These are phyloP conservation scores for Eucalyptus sp. DNA, from an alignment of 345 rosid genomes.

Conservation along the genomic window DNA sequence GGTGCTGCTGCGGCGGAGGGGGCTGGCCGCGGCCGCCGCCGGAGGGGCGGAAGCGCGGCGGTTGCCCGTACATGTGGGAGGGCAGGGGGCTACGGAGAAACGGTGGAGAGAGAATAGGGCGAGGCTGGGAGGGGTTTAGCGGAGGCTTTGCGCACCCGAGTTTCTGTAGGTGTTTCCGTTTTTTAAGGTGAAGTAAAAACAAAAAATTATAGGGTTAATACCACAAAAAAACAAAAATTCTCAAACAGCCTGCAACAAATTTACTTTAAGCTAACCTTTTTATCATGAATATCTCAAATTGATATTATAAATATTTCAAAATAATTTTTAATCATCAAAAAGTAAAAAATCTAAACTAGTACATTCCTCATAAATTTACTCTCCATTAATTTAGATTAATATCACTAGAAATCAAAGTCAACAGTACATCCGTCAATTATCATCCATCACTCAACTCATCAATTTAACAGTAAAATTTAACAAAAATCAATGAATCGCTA, in stretches of 20 bases:
- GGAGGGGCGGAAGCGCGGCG: not conserved
- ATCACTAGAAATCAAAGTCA: too few relatives aligned
- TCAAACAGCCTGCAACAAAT: too few relatives aligned
- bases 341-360: rapidly evolving
- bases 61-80: slow-evolving; percentile 9
- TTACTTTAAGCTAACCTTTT: too few relatives aligned
- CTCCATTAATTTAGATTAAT: too few relatives aligned
- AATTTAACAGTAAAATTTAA: rapidly evolving
- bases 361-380: rapidly evolving
- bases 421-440: rapidly evolving
- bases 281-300: too few relatives aligned
- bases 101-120: rapidly evolving
- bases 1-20: not conserved
- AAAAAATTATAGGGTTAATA: too few relatives aligned
- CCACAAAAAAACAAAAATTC: too few relatives aligned
- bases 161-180: too few relatives aligned
- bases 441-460: rapidly evolving
- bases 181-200: too few relatives aligned
- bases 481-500: rapidly evolving
- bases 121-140: too few relatives aligned
- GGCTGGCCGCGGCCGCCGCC: slow-evolving; percentile 11
- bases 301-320: too few relatives aligned
- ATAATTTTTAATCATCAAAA: too few relatives aligned
- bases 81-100: not conserved
- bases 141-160: not conserved